phyloP scores from a whole-genome alignment of 305 asterid species.

The Fraxinus nigra region DNA sequence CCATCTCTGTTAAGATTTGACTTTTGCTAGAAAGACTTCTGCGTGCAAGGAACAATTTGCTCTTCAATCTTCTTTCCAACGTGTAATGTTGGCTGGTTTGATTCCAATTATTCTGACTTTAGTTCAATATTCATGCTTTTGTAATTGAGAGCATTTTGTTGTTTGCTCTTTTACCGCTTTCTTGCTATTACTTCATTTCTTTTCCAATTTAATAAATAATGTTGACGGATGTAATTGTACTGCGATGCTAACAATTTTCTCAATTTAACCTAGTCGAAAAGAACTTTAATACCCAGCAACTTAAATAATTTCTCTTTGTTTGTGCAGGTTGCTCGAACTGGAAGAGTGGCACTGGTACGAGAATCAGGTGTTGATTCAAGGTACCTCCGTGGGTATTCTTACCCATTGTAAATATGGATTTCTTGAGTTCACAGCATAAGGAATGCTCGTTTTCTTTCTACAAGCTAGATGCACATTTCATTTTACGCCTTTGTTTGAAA shows the following conservation, averaged over 20 bases:
- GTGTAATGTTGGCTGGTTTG: background rate
- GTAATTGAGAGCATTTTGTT: background rate
- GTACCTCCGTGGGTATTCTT: conserved; percentile 82
- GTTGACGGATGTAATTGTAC: background rate
- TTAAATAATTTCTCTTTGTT: background rate
- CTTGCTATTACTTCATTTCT: background rate
- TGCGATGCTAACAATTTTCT: background rate
- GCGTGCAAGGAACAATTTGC: background rate
- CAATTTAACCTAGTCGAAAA: background rate
- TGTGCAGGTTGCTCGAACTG: conserved; percentile 85
- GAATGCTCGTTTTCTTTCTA: background rate
- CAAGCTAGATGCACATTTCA: background rate
- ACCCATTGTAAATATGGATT: conserved; percentile 46
- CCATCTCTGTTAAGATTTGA: background rate
- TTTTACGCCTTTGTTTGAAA: background rate
- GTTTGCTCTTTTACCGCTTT: background rate
- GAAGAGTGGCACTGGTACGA: conserved; percentile 72
- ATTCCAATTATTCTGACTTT: background rate
- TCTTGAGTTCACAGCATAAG: background rate
- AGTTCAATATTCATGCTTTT: background rate
- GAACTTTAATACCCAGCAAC: background rate
- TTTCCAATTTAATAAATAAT: background rate
- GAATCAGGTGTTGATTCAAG: conserved; percentile 90
- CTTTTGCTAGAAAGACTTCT: background rate
- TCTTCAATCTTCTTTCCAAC: background rate